Base-by-base conservation (phyloP, 345 rosid genomes). In the Euclidium syriacum region DNA sequence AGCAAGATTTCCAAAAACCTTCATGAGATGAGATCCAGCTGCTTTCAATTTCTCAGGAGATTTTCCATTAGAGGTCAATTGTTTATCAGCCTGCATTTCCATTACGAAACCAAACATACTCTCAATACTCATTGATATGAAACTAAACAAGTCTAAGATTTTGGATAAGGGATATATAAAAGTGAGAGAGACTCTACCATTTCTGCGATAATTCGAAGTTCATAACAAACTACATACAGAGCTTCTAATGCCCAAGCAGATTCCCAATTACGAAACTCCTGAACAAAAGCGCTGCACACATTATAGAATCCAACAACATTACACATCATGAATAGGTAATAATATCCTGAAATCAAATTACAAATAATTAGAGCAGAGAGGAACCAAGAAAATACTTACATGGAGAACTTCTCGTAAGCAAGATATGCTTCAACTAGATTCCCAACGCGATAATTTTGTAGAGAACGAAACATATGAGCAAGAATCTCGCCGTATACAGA, bases 241-340 rank as follows among this genome's bases (percentile, higher is more conserved):
- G 99, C 81, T 73, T 87, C 91, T 77, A 94, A 73, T 8, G 99
- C 99, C 97, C 96, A 90, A 2, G 96, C 82, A 0, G 97, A 90
- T 61, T 94, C 97, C 97, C 99, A 94, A 72, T 87, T 94, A 70
- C 99, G 81, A 73, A 94, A 94, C 85, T 94, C 99, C 83, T 90
- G 99, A 72, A 86, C 65, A 58, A 94, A 90, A 48, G 96, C 95
- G 59, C 97, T 90, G 78, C 69, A 54, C 33, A 64, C 22, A 15
- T 48, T 33, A 56, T 20, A 59, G 29, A 65, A 52, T 33, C 36
- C 43, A 51, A 32, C n/a, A 30, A 48, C 6, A 71, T 41, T 27
- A 57, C 30, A 47, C 5, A 50, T 4, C 17, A 10, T 10, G 16
- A 48, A 53, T 10, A 25, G 30, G 29, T 14, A 39, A 24, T 14